phyloP scores from a whole-genome alignment of 805 yeast genomes.

The Nakazawaea ernobii region DNA sequence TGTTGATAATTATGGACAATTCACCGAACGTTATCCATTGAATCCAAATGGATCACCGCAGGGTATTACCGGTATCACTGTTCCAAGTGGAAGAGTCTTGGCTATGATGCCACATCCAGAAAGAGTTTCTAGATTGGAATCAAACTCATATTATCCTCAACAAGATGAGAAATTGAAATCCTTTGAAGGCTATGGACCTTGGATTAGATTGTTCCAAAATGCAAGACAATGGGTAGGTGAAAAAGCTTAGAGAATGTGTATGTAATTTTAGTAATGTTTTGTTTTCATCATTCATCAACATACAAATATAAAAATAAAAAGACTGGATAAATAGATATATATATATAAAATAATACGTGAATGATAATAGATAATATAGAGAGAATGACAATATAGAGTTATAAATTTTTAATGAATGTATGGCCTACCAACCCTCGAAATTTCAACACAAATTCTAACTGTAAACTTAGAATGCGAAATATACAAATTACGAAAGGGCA shows the following conservation, averaged over 20 bases:
- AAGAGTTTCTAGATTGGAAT: conserved; percentile 80
- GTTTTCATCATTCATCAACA: neutral
- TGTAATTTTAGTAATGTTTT: neutral
- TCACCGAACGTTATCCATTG: conserved; percentile 79
- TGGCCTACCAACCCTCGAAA: conserved; percentile 67
- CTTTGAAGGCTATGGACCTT: conserved; percentile 89
- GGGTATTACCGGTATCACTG: conserved; percentile 88
- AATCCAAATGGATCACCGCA: conserved; percentile 95
- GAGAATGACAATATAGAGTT: too few species aligned
- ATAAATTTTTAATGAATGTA: conserved; percentile 28
- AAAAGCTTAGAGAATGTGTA: neutral
- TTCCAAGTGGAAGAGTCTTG: conserved; percentile 89
- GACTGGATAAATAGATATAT: too few species aligned
- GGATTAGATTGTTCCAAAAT: conserved; percentile 88
- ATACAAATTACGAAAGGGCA: conserved; percentile 46
- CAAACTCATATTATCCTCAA: conserved; percentile 86
- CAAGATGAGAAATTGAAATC: conserved; percentile 39
- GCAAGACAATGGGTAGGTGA: conserved; percentile 87
- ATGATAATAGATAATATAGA: conserved; percentile 26
- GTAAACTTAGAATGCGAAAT: conserved; percentile 29
- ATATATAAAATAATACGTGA: neutral
- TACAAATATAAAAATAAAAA: too few species aligned
- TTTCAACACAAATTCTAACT: conserved; percentile 29
- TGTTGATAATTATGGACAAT: conserved; percentile 86
- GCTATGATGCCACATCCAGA: conserved; percentile 99